These are phyloP conservation scores for Stentor roeselii DNA, from an alignment of 73 alveolate species.

Conservation along the genomic window DNA sequence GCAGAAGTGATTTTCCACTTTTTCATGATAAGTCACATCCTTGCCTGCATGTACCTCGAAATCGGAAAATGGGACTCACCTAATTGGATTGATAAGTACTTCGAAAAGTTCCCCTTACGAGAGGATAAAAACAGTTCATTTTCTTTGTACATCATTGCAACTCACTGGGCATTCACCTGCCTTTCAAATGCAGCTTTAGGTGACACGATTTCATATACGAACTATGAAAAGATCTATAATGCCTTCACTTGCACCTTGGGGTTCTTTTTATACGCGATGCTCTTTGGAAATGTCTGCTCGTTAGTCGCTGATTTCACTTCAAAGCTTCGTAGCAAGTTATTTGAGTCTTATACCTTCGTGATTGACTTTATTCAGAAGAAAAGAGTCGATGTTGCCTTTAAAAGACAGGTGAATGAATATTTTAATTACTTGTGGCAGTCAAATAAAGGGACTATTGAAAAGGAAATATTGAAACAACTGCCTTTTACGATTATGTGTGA, in stretches of 20 bases:
- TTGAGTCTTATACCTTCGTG: not conserved
- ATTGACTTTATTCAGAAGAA: constrained; percentile 13
- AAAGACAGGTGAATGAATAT: constrained; percentile 22
- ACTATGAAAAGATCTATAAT: constrained; percentile 40
- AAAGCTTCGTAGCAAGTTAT: not conserved
- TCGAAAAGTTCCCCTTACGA: constrained; percentile 53
- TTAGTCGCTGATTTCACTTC: constrained; percentile 51
- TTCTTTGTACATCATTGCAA: constrained; percentile 42
- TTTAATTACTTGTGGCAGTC: constrained; percentile 51
- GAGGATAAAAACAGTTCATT: constrained; percentile 26
- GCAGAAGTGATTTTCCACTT: constrained; percentile 44
- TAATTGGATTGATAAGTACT: constrained; percentile 41
- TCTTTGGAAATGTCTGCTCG: constrained; percentile 56
- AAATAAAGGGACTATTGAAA: constrained; percentile 37
- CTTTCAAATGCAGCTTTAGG: constrained; percentile 65
- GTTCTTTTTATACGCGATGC: constrained; percentile 54
- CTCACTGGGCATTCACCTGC: constrained; percentile 42
- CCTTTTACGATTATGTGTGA: constrained; percentile 47
- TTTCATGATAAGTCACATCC: constrained; percentile 42
- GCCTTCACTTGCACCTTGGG: constrained; percentile 34
- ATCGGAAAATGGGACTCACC: constrained; percentile 34
- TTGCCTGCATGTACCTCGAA: constrained; percentile 37
- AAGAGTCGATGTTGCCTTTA: not conserved
- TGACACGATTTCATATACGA: constrained; percentile 33
- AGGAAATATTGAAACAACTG: constrained; percentile 28